phyloP scores from a whole-genome alignment of 306 rosid species.

The Fragaria nilgerrensis region DNA sequence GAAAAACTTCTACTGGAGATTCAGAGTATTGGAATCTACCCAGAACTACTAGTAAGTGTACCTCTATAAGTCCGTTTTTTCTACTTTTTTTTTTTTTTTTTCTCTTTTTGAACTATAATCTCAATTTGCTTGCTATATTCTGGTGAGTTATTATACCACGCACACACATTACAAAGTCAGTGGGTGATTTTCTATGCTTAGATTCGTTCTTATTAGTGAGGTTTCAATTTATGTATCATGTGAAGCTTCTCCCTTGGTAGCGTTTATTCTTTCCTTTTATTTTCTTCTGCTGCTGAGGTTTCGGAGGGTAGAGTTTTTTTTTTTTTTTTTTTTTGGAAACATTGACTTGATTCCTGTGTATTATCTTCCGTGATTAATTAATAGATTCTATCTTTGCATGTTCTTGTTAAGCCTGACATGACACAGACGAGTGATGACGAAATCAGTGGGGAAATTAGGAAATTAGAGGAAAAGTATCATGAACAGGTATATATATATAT shows the following conservation, averaged over 20 bases:
- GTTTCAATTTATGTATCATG: background rate
- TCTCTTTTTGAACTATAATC: slow-evolving; percentile 2
- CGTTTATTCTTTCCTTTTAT: background rate
- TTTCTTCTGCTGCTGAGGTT: background rate
- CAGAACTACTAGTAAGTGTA: slow-evolving; percentile 66
- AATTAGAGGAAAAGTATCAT: slow-evolving; percentile 60
- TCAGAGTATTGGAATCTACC: slow-evolving; percentile 81
- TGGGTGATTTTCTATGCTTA: background rate
- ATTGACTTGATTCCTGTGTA: slow-evolving; percentile 6
- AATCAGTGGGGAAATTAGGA: slow-evolving; percentile 64
- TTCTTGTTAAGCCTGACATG: slow-evolving; percentile 66
- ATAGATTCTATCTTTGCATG: slow-evolving; percentile 22
- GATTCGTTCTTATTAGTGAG: background rate
- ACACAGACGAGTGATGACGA: slow-evolving; percentile 62
- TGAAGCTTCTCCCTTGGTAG: background rate
- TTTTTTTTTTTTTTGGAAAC: background rate
- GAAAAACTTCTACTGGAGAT: slow-evolving; percentile 90
- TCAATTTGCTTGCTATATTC: background rate
- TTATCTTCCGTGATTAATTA: slow-evolving; percentile 16
- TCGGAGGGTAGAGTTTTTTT: background rate
- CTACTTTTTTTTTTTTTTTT: background rate
- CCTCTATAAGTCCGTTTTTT: slow-evolving; percentile 12
- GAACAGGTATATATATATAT: slow-evolving; percentile 67
- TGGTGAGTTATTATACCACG: background rate
- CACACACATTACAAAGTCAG: background rate